These are phyloP conservation scores for Solanum rostratum DNA, from an alignment of 257 asterid genomes.

Conservation along the genomic window DNA sequence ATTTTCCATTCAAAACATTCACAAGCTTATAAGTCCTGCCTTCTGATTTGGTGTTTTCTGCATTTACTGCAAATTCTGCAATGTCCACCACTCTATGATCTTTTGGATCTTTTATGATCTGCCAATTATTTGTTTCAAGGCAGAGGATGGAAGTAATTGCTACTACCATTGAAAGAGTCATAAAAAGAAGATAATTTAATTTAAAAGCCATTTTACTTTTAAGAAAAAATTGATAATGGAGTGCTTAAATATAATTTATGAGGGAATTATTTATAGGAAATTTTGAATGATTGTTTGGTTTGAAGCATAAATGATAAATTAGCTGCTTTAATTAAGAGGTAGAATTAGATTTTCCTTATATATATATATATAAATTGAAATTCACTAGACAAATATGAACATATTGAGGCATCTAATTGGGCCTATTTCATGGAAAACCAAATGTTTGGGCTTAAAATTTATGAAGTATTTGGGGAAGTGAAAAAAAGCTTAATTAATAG, in stretches of 20 bases:
- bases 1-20: neutral
- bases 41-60: neutral
- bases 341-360: too few species aligned
- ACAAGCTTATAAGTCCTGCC: neutral
- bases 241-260: neutral
- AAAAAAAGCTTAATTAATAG: too few species aligned
- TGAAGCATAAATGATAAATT: too few species aligned
- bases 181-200: neutral
- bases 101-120: neutral
- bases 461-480: too few species aligned
- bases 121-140: neutral
- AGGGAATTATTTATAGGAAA: neutral
- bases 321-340: too few species aligned
- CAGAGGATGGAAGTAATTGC: neutral
- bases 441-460: neutral
- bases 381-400: neutral
- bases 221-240: neutral
- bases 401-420: neutral
- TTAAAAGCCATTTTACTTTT: slow-evolving; percentile 1
- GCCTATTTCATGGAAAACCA: neutral
- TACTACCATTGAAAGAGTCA: neutral
- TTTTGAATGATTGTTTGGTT: too few species aligned
- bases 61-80: neutral
- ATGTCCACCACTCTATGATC: neutral
- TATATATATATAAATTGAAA: neutral